Base-by-base conservation (phyloP, 2,329 filamentous ascomycete species). In the Pyricularia sp. region DNA sequence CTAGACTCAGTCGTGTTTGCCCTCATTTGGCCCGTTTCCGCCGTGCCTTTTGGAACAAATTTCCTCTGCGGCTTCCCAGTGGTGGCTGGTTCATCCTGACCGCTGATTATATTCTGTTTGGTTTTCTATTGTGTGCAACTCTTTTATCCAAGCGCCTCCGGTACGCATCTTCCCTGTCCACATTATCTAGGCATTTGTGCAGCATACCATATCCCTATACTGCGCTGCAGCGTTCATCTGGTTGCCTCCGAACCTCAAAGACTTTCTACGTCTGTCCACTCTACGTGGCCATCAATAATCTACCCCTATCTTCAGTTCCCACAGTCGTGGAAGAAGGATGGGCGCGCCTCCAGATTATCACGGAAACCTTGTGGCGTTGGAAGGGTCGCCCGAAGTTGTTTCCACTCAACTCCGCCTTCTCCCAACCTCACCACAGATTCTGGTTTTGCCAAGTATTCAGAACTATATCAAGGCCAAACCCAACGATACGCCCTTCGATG, bases 361-460 rank as follows among this genome's bases (percentile, higher is more conserved):
- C 69, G 86, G 86, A 65, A 85, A 81, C 73, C 77, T 90, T 68
- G 81, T 90, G 68, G 86, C 87, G 71, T 83, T 90, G 69, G 88
- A 90, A 73, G 88, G 88, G 6, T 80, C 85, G 36, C 73, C 77
- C 28, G 83, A 88, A 64, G 78, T 81, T 33, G 80, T 90, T 33
- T 82, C 84, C 28, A 88, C 85, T 3, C 88, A 90, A 72, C 77
- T 90, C 58, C 83, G 83, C 65, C 80, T 90, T 3, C 81, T 90
- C 12, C 88, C 88, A 10, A 81, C 81, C 3, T 89, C 86, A 1
- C 77, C 84, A 0, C 84, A 88, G 69, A 83, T 90, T 55, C 76
- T 89, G 28, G 81, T 88, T 50, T 78, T 90, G 1, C 86, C 87
- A 0, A 76, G 77, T 36, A 71, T 87, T n/a, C 77, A 83, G 69